A percentile compares a stretch with the other conserved stretches of the same genome.
Conservation (phyloP, 1,139 yeast genomes). For the Debaryomyces singareniensis region DNA sequence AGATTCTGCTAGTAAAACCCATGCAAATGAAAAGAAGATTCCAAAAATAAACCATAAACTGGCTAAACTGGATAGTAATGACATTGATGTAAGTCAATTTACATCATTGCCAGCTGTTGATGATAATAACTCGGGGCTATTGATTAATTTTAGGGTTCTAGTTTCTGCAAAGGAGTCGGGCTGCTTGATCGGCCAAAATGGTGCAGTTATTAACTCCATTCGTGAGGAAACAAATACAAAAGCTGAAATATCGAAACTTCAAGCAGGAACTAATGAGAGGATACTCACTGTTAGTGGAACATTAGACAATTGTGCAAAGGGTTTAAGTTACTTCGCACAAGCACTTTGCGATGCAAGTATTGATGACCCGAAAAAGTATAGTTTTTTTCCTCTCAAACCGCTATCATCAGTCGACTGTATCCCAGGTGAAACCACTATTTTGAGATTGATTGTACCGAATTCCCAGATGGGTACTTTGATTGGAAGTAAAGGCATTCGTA, state of each 20-base stretch:
- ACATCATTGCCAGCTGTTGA: constrained; percentile 21
- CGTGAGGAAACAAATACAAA: constrained; percentile 75
- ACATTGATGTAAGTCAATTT: neutral
- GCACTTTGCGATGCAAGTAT: constrained; percentile 42
- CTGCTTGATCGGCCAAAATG: constrained; percentile 83
- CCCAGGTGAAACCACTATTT: constrained; percentile 47
- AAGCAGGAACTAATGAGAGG: constrained; percentile 79
- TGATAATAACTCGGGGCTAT: constrained; percentile 25
- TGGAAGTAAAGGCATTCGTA: constrained; percentile 79
- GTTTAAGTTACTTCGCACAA: constrained; percentile 66
- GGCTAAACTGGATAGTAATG: too few relatives aligned
- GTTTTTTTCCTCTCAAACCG: constrained; percentile 58
- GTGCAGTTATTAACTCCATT: constrained; percentile 71
- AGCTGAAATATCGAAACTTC: constrained; percentile 83
- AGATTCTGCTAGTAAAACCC: neutral
- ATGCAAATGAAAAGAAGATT: too few relatives aligned
- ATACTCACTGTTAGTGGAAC: constrained; percentile 78
- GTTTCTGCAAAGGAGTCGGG: constrained; percentile 89
- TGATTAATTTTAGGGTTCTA: constrained; percentile 58
- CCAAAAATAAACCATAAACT: too few relatives aligned
- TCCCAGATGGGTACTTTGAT: constrained; percentile 87
- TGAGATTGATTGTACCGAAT: constrained; percentile 76
- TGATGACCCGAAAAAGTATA: constrained; percentile 30
- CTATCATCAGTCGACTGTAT: constrained; percentile 45
- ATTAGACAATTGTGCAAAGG: constrained; percentile 67